A percentile compares a stretch with the other conserved stretches of the same genome.
phyloP scores from a whole-genome alignment of 202 grass and related monocot genomes.

The Zizania palustris region DNA sequence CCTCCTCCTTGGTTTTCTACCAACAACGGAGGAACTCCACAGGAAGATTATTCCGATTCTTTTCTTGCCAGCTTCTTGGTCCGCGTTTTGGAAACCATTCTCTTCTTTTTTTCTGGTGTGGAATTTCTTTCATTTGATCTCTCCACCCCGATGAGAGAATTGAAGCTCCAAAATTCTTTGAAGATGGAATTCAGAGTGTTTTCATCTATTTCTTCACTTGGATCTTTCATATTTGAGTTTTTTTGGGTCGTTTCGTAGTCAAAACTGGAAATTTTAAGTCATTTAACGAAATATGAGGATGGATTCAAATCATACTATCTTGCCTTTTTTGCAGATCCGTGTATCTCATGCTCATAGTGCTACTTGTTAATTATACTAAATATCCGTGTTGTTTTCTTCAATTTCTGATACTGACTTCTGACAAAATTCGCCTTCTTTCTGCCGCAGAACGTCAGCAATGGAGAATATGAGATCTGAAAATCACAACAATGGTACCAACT shows the following conservation, averaged over 20 bases:
- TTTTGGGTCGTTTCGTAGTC: neutral
- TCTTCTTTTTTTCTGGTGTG: neutral
- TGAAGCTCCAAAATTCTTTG: neutral
- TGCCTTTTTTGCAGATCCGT: slow-evolving; percentile 21
- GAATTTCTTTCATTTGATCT: slow-evolving; percentile 9
- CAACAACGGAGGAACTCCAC: neutral
- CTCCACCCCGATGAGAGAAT: neutral
- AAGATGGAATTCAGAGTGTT: neutral
- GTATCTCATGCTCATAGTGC: neutral
- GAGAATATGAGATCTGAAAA: slow-evolving; percentile 47
- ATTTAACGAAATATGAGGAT: neutral
- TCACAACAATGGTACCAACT: slow-evolving; percentile 30
- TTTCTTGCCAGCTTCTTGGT: neutral
- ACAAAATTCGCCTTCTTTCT: slow-evolving; percentile 11
- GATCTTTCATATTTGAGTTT: neutral
- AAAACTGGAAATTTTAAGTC: neutral
- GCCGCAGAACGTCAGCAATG: slow-evolving; percentile 40
- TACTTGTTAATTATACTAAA: neutral
- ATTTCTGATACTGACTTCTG: slow-evolving; percentile 18
- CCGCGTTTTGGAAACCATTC: neutral
- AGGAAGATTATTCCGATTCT: neutral
- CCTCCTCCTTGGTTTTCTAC: neutral
- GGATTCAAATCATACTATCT: slow-evolving; percentile 28
- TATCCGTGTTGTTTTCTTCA: neutral
- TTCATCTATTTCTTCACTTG: slow-evolving; percentile 7